Evolutionary conservation across 257 asterid genomes (phyloP), one percentile per base, ranked within the genome.

Genomic region (Ballota nigra): DNA sequence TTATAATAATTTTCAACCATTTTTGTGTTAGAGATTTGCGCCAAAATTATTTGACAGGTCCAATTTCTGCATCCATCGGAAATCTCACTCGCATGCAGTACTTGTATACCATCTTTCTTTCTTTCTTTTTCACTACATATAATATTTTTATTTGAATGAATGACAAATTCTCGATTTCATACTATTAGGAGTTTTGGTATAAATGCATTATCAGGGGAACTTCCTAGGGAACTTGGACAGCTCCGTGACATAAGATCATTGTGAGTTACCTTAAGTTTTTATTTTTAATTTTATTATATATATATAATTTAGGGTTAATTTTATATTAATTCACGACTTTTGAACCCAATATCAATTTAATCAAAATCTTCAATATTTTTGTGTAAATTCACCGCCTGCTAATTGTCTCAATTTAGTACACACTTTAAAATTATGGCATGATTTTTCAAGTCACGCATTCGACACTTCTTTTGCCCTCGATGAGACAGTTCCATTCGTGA

Each of bases 141-240:
- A 33, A 5, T 33, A 33, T 33, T 33, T 19, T 68, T 49, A 11
- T 69, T 51, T n/a, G 0, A 0, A 47, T 47, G n/a, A 47, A 4
- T 15, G 52, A 18, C 26, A 33, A 19, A 2, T 45, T 28, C 9
- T 18, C 71, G 74, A 62, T 24, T 22, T 69, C 15, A 13, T 74
- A 28, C 49, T 23, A 36, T 34, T 71, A 89, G 96, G 89, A 66
- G 15, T 67, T 0, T 92, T 15, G 91, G 91, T 53, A 22, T 49
- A 53, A 92, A 92, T 75, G 87, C 90, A 40, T 82, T 92, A 52
- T 92, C 98, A 6, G 98, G 96, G 78, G 77, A 70, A 63, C 55
- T 92, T 73, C 98, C 98, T 0, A 72, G 36, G 60, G 98, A 89
- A 75, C 85, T 92, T 20, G 98, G 98, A 38, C 59, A 68, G 75